phyloP scores from a whole-genome alignment of 179 eudicot genomes.

The Spergularia azorica region DNA sequence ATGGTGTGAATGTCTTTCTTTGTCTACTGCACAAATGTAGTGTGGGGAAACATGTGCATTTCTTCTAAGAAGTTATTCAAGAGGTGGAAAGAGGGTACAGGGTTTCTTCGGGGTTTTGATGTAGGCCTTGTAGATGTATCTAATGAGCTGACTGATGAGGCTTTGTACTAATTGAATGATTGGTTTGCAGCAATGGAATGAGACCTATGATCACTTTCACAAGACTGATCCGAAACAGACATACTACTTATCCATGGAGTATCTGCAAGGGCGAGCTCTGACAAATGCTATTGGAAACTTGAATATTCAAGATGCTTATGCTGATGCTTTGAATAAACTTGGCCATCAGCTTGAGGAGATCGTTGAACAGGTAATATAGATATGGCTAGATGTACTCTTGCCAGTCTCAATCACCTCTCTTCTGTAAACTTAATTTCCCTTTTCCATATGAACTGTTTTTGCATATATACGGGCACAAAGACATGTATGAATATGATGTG shows the following conservation, averaged over 20 bases:
- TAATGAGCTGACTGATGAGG: conserved; percentile 12
- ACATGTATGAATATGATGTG: too few species aligned
- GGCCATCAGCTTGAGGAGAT: conserved; percentile 95
- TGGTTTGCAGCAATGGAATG: conserved; percentile 91
- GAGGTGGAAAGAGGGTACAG: background rate
- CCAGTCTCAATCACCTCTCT: background rate
- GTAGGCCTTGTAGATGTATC: background rate
- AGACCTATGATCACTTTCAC: conserved; percentile 85
- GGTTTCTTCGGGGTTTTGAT: background rate
- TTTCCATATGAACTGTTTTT: background rate
- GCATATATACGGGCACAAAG: too few species aligned
- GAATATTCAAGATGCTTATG: conserved; percentile 75
- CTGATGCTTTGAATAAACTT: conserved; percentile 78
- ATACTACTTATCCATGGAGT: conserved; percentile 97
- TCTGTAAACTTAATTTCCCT: too few species aligned
- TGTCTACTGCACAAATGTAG: too few species aligned
- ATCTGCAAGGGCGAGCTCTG: conserved; percentile 95
- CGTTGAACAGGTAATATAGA: conserved; percentile 62
- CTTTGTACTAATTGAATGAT: conserved; percentile 14
- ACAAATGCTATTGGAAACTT: conserved; percentile 96
- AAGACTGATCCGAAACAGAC: conserved; percentile 91
- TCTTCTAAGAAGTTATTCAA: background rate
- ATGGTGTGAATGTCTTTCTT: background rate
- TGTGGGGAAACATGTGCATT: too few species aligned
- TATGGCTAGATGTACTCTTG: background rate